phyloP scores from a whole-genome alignment of 1,139 yeast species.

The Candida buenavistaensis region DNA sequence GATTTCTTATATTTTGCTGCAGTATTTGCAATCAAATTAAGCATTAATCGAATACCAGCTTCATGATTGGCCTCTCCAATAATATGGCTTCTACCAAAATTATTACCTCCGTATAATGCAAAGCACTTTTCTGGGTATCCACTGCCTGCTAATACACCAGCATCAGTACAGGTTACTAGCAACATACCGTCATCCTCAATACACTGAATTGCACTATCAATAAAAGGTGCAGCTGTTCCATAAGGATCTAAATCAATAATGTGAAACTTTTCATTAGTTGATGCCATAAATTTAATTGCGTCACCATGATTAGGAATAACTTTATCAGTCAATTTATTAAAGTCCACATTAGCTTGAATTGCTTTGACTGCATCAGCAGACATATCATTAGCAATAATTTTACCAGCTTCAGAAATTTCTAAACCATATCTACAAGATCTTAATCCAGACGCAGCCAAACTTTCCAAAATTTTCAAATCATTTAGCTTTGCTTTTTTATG shows the following conservation, averaged over 20 bases:
- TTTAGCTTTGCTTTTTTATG: slow-evolving; percentile 14
- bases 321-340: slow-evolving; percentile 54
- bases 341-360: slow-evolving; percentile 67
- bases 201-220: slow-evolving; percentile 85
- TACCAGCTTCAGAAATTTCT: slow-evolving; percentile 74
- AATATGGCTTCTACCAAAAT: slow-evolving; percentile 72
- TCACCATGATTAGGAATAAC: slow-evolving; percentile 79
- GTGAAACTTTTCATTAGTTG: slow-evolving; percentile 56
- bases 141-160: slow-evolving; percentile 92
- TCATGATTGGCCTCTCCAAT: slow-evolving; percentile 87
- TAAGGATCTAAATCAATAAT: slow-evolving; percentile 94
- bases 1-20: slow-evolving; percentile 89
- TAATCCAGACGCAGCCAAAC: slow-evolving; percentile 91
- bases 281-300: slow-evolving; percentile 75
- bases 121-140: slow-evolving; percentile 97
- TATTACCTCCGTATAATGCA: slow-evolving; percentile 80
- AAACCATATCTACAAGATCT: slow-evolving; percentile 91
- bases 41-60: slow-evolving; percentile 82
- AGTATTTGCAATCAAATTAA: slow-evolving; percentile 70
- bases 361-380: slow-evolving; percentile 84
- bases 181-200: slow-evolving; percentile 81
- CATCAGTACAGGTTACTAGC: slow-evolving; percentile 92
- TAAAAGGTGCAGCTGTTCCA: slow-evolving; percentile 94
- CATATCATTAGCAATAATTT: slow-evolving; percentile 85
- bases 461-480: slow-evolving; percentile 69